Evolutionary conservation across 805 yeast species (phyloP).

Genomic region (Vanderwaltozyma verrucispora): DNA sequence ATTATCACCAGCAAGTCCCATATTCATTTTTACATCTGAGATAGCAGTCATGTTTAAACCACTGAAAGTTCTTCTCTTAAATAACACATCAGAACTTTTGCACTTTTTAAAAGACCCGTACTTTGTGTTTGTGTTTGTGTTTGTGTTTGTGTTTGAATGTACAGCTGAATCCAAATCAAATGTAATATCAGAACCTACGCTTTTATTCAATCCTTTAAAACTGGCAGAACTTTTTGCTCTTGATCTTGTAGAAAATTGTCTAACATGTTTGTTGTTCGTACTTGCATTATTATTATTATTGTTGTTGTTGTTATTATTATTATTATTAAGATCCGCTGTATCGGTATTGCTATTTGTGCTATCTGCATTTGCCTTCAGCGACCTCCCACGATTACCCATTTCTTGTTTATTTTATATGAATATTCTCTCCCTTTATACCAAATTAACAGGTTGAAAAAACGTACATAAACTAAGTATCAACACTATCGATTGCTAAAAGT

Average conservation of each 20-base stretch:
- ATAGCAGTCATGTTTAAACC: conserved; percentile 28
- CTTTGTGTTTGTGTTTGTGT: not conserved
- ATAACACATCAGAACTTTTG: conserved; percentile 24
- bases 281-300: not conserved
- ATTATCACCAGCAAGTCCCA: conserved; percentile 3
- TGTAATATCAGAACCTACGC: conserved; percentile 19
- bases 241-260: conserved; percentile 25
- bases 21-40: conserved; percentile 17
- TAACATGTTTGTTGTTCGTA: conserved; percentile 4
- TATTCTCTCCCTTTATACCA: no score
- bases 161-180: conserved; percentile 5
- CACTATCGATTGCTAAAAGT: no score
- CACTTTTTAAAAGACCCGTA: conserved; percentile 15
- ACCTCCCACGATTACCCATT: conserved; percentile 1
- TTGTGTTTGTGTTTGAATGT: no score
- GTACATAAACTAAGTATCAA: no score
- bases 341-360: not conserved
- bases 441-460: no score
- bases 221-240: conserved; percentile 26
- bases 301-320: no score
- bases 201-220: conserved; percentile 23
- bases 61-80: conserved; percentile 21
- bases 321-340: not conserved
- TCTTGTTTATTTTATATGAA: no score
- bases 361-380: not conserved